Percentiles rank a stretch among this genome's conserved stretches.
These are phyloP conservation scores for Leptodontidium sp. DNA, from an alignment of 2,329 filamentous ascomycete species.

Conservation along the genomic window DNA sequence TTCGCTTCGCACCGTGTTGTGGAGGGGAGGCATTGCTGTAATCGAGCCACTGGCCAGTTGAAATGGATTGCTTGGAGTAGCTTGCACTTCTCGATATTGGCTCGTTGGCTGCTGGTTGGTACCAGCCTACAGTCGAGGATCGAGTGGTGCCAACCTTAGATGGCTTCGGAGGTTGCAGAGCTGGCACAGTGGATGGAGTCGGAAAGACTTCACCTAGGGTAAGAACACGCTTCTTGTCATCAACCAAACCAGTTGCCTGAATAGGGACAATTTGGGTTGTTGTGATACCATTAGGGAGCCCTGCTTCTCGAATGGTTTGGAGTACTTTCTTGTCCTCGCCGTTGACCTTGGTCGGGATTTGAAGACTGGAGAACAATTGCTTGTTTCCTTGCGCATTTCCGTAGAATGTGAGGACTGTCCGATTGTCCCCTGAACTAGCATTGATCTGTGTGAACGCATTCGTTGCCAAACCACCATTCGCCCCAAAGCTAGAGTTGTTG, in stretches of 20 bases:
- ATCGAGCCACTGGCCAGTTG: slow-evolving; percentile 75
- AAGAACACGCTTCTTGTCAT: slow-evolving; percentile 62
- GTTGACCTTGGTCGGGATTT: slow-evolving; percentile 56
- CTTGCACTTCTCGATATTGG: slow-evolving; percentile 53
- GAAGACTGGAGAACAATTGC: slow-evolving; percentile 88
- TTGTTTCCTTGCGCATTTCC: slow-evolving; percentile 78
- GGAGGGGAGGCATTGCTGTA: slow-evolving; percentile 69
- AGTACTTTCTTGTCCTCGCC: slow-evolving; percentile 42
- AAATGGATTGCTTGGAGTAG: slow-evolving; percentile 72
- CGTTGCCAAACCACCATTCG: slow-evolving; percentile 34
- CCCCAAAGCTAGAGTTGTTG: slow-evolving; percentile 22
- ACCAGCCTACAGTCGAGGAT: slow-evolving; percentile 58
- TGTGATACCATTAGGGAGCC: slow-evolving; percentile 77
- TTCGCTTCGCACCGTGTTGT: slow-evolving; percentile 62
- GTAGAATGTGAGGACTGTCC: slow-evolving; percentile 76
- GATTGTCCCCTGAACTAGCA: slow-evolving; percentile 54
- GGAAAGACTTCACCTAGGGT: slow-evolving; percentile 79
- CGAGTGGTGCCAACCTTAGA: slow-evolving; percentile 73
- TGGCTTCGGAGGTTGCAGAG: slow-evolving; percentile 75
- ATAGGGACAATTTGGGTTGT: slow-evolving; percentile 70
- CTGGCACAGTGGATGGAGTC: slow-evolving; percentile 69
- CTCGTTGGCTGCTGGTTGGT: slow-evolving; percentile 47
- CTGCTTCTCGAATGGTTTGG: slow-evolving; percentile 66
- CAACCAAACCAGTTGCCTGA: slow-evolving; percentile 49
- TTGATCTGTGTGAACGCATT: slow-evolving; percentile 44